phyloP scores from a whole-genome alignment of 179 eudicot species.

The Patellifolia procumbens region DNA sequence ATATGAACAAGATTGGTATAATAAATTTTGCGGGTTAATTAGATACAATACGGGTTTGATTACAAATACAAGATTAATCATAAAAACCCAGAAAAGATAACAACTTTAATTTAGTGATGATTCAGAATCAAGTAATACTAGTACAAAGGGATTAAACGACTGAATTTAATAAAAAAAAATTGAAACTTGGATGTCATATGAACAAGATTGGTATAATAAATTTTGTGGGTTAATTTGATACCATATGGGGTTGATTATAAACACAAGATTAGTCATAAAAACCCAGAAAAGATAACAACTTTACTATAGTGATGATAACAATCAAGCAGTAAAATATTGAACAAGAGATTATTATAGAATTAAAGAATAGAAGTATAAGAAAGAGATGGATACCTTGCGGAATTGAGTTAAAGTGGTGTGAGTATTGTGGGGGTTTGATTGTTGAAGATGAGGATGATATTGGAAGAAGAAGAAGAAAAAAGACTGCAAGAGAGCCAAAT shows the following conservation, averaged over 20 bases:
- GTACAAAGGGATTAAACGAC: too few relatives aligned
- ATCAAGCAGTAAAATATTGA: not conserved
- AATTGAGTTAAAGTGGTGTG: not conserved
- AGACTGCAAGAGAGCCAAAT: not conserved
- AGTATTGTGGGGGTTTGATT: not conserved
- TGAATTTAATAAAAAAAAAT: too few relatives aligned
- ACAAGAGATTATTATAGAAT: not conserved
- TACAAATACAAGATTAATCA: not conserved
- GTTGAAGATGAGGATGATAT: constrained; percentile 15
- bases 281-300: constrained; percentile 4
- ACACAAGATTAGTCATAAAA: not conserved
- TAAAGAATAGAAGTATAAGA: not conserved
- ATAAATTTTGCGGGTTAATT: not conserved
- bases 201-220: too few relatives aligned
- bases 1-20: not conserved
- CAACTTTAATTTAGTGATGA: not conserved
- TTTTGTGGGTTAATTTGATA: too few relatives aligned
- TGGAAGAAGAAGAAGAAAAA: constrained; percentile 15
- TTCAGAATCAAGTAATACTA: too few relatives aligned
- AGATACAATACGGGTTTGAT: not conserved
- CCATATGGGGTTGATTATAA: too few relatives aligned
- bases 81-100: not conserved
- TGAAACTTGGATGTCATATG: too few relatives aligned
- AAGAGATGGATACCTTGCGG: constrained; percentile 12
- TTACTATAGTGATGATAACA: not conserved